phyloP scores from a whole-genome alignment of 2,329 filamentous ascomycete genomes.

The Cadophora gregata region DNA sequence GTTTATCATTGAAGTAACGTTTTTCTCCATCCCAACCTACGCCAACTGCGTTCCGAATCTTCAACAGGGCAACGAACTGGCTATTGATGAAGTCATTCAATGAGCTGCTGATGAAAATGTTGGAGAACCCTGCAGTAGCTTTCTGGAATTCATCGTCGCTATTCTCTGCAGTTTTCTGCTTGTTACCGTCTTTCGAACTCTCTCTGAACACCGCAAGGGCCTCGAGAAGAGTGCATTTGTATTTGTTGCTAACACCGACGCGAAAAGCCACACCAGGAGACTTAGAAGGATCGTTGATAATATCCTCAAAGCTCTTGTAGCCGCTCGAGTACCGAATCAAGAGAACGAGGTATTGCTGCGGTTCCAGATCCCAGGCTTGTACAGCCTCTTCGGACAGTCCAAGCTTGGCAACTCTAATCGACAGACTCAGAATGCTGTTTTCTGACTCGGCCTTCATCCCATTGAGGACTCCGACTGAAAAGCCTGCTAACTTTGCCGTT shows the following conservation, averaged over 20 bases:
- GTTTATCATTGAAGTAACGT: constrained; percentile 37
- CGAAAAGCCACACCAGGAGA: constrained; percentile 61
- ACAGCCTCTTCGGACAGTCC: constrained; percentile 76
- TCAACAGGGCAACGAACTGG: constrained; percentile 67
- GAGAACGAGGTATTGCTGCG: constrained; percentile 73
- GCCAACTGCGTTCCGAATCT: constrained; percentile 57
- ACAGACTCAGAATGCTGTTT: constrained; percentile 65
- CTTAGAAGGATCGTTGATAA: constrained; percentile 51
- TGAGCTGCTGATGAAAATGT: constrained; percentile 74
- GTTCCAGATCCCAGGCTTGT: constrained; percentile 75
- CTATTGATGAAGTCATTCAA: constrained; percentile 72
- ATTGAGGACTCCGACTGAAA: constrained; percentile 69
- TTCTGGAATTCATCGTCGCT: neutral
- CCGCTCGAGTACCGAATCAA: constrained; percentile 68
- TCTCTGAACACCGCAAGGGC: constrained; percentile 47
- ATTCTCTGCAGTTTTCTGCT: neutral
- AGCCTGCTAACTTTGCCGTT: constrained; percentile 66
- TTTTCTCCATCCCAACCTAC: constrained; percentile 73
- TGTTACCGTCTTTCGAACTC: constrained; percentile 39
- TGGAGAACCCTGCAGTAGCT: constrained; percentile 51
- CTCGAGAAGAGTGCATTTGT: constrained; percentile 68
- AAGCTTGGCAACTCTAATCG: constrained; percentile 72
- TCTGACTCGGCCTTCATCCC: constrained; percentile 50
- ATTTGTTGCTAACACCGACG: constrained; percentile 71
- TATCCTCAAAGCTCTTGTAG: constrained; percentile 65